A percentile compares a stretch with the other conserved stretches of the same genome.
Evolutionary conservation across 2,329 filamentous ascomycete species (phyloP).

Genomic region (Passalora sequoiae): DNA sequence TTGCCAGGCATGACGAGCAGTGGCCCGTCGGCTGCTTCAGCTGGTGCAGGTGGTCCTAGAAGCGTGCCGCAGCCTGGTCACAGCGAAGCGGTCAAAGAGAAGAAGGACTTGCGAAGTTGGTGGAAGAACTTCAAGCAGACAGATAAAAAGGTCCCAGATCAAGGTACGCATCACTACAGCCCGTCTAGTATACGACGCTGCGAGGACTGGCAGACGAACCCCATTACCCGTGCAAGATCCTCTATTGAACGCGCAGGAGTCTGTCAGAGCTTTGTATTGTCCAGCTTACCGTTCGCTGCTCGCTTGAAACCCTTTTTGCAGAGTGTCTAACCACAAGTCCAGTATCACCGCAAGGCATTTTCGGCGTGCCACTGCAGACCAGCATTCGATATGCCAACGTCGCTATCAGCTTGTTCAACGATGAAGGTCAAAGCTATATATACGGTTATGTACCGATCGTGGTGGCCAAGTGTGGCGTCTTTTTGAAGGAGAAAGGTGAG

Average conservation of each 20-base stretch:
- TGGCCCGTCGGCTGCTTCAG: conserved; percentile 38
- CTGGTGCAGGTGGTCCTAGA: conserved; percentile 41
- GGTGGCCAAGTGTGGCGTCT: conserved; percentile 96
- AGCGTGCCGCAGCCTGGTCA: conserved; percentile 43
- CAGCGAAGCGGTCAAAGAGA: conserved; percentile 68
- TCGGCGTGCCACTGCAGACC: conserved; percentile 84
- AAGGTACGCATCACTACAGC: conserved; percentile 46
- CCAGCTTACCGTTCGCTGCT: background rate
- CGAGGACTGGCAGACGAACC: background rate
- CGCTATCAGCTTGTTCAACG: conserved; percentile 90
- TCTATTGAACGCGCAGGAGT: background rate
- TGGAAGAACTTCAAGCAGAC: conserved; percentile 89
- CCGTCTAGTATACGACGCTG: background rate
- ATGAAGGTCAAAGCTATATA: conserved; percentile 89
- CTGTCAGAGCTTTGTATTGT: background rate
- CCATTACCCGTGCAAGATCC: background rate
- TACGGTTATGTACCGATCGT: conserved; percentile 98
- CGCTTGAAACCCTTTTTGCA: background rate
- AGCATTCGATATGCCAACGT: conserved; percentile 98
- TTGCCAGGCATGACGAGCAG: conserved; percentile 37
- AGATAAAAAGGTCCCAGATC: conserved; percentile 57
- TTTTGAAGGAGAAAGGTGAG: conserved; percentile 93
- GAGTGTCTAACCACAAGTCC: conserved; percentile 11
- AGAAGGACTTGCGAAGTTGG: conserved; percentile 88
- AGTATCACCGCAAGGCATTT: conserved; percentile 65